Evolutionary conservation across 1,139 yeast genomes (phyloP).

Genomic region (Candida sp.): DNA sequence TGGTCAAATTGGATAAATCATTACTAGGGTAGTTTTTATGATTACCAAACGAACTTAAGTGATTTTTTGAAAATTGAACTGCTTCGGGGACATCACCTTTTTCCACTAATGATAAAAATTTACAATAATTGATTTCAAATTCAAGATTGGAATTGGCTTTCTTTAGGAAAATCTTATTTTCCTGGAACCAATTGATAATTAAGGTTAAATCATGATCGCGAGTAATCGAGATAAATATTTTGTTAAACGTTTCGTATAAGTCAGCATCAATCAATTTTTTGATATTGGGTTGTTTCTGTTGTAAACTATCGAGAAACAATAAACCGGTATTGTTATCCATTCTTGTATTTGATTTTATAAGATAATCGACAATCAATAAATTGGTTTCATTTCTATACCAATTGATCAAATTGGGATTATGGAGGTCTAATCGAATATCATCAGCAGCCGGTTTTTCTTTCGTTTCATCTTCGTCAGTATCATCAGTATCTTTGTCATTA

Average conservation of each 20-base stretch:
- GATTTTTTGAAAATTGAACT: constrained; percentile 49
- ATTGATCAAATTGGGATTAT: constrained; percentile 36
- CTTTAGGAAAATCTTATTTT: constrained; percentile 59
- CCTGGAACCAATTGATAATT: constrained; percentile 72
- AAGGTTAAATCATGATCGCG: constrained; percentile 50
- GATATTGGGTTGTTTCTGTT: constrained; percentile 28
- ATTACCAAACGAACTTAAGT: constrained; percentile 44
- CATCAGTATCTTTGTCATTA: constrained; percentile 4
- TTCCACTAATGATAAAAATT: constrained; percentile 64
- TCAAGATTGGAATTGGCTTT: constrained; percentile 53
- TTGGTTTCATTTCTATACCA: constrained; percentile 67
- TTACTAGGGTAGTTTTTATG: constrained; percentile 23
- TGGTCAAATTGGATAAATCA: constrained; percentile 24
- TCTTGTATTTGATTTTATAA: constrained; percentile 43
- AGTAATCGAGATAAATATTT: constrained; percentile 51
- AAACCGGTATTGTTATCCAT: constrained; percentile 39
- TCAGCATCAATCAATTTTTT: constrained; percentile 55
- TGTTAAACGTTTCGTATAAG: constrained; percentile 45
- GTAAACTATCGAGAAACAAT: constrained; percentile 34
- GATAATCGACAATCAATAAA: constrained; percentile 54
- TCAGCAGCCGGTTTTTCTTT: constrained; percentile 8
- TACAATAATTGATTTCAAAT: constrained; percentile 77
- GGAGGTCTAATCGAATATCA: constrained; percentile 29
- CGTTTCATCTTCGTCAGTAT: constrained; percentile 1
- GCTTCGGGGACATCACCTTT: constrained; percentile 54